A percentile compares a stretch with the other conserved stretches of the same genome.
phyloP scores from a whole-genome alignment of 768 basidiomycete genomes.

The Pisolithus tinctorius region DNA sequence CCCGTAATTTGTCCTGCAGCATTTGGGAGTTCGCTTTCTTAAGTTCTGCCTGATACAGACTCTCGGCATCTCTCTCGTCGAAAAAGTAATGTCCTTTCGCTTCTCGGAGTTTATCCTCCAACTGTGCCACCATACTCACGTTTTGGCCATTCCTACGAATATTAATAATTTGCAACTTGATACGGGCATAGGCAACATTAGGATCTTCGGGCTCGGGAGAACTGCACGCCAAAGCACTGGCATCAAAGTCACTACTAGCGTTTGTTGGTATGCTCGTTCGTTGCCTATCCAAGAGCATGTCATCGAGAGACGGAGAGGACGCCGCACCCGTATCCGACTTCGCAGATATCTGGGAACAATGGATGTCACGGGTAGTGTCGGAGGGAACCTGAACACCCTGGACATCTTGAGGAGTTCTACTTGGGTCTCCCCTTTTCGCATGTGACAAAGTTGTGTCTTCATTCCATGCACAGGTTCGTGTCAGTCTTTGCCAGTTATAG shows the following conservation, averaged over 20 bases:
- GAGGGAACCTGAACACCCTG: conserved; percentile 3
- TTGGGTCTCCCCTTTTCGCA: neutral
- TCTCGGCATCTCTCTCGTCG: conserved; percentile 58
- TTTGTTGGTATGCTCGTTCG: conserved; percentile 3
- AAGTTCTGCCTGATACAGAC: conserved; percentile 46
- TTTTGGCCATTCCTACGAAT: conserved; percentile 25
- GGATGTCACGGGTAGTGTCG: neutral
- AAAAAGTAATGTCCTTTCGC: conserved; percentile 64
- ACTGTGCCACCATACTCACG: conserved; percentile 25
- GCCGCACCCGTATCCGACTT: conserved; percentile 37
- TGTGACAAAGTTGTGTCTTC: conserved; percentile 8
- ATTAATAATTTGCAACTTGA: conserved; percentile 51
- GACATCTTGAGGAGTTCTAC: conserved; percentile 1
- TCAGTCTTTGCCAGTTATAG: conserved; percentile 1
- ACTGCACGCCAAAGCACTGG: conserved; percentile 21
- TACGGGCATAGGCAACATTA: conserved; percentile 52
- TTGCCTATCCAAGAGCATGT: neutral
- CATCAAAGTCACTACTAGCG: conserved; percentile 3
- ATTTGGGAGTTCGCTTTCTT: conserved; percentile 38
- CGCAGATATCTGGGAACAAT: conserved; percentile 5
- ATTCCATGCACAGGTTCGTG: conserved; percentile 6
- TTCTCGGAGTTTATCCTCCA: conserved; percentile 40
- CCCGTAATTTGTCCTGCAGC: conserved; percentile 40
- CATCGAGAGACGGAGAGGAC: conserved; percentile 28
- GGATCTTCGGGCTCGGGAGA: conserved; percentile 46